These are phyloP conservation scores for Cladosporium sp. DNA, from an alignment of 2,329 filamentous ascomycete genomes.

Conservation along the genomic window DNA sequence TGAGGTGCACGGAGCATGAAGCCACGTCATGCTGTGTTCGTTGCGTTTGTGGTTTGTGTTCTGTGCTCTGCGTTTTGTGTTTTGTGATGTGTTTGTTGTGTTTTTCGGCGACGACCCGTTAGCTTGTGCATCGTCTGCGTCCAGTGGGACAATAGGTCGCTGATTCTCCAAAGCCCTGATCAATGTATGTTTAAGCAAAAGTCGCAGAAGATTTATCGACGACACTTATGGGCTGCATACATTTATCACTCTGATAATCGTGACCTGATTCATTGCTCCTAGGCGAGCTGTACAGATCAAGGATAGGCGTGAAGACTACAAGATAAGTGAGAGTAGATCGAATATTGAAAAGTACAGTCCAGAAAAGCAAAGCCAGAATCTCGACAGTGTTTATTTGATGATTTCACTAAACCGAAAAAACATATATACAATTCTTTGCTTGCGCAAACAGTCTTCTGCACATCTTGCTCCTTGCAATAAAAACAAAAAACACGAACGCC, in stretches of 20 bases:
- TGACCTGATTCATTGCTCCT: no score
- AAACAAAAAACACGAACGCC: neutral
- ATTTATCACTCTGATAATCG: no score
- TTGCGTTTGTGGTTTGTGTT: neutral
- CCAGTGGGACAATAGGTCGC: neutral
- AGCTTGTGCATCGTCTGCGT: neutral
- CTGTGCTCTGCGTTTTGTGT: no score
- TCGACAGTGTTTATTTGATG: no score
- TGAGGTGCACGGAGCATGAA: neutral
- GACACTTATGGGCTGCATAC: no score
- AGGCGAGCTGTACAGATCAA: no score
- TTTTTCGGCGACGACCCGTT: neutral
- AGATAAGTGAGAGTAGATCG: neutral
- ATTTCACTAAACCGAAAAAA: neutral
- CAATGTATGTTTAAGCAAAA: no score
- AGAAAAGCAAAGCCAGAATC: neutral
- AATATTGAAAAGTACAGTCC: neutral
- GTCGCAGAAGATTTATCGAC: no score
- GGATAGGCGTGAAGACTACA: neutral
- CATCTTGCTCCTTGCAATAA: neutral
- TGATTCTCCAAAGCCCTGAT: no score
- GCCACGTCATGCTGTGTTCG: neutral
- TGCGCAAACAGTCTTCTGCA: neutral
- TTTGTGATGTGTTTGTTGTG: neutral
- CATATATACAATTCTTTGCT: neutral